phyloP scores from a whole-genome alignment of 2,329 filamentous ascomycete genomes.

The Alternaria sp. region DNA sequence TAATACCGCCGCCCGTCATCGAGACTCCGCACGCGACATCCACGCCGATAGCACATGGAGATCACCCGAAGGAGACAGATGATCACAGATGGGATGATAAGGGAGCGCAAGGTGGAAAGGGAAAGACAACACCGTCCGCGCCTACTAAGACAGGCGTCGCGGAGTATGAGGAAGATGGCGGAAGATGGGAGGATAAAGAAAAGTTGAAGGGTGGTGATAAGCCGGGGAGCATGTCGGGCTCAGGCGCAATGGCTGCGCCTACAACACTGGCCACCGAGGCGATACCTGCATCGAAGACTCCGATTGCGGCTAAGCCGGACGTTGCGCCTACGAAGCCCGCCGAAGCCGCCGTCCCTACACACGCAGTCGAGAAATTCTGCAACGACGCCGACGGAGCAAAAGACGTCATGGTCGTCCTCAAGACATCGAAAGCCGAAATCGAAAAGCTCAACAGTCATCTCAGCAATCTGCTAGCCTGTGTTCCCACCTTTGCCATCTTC shows the following conservation, averaged over 20 bases:
- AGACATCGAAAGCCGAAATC: constrained; percentile 65
- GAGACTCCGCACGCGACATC: constrained; percentile 13
- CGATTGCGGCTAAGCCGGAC: background rate
- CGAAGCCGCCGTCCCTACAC: background rate
- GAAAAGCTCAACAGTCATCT: constrained; percentile 63
- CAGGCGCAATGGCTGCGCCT: constrained; percentile 5
- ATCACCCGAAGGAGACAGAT: constrained; percentile 13
- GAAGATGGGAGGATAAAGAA: constrained; percentile 24
- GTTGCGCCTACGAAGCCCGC: background rate
- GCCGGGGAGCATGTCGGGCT: background rate
- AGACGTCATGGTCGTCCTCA: constrained; percentile 63
- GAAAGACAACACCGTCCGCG: background rate
- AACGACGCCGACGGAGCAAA: constrained; percentile 45
- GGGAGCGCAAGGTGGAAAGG: constrained; percentile 1
- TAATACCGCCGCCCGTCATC: constrained; percentile 26
- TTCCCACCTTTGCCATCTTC: constrained; percentile 63
- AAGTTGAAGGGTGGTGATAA: constrained; percentile 9
- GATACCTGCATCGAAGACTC: background rate
- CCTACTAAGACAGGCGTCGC: constrained; percentile 13
- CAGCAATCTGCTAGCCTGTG: constrained; percentile 61
- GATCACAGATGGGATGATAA: constrained; percentile 24
- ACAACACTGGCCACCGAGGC: constrained; percentile 16
- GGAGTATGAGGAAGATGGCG: constrained; percentile 27
- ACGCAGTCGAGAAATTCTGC: constrained; percentile 23
- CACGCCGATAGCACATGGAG: constrained; percentile 2